Evolutionary conservation across 345 rosid genomes (phyloP), one percentile per base, ranked within the genome.

Genomic region (Rhodomyrtus tomentosa): DNA sequence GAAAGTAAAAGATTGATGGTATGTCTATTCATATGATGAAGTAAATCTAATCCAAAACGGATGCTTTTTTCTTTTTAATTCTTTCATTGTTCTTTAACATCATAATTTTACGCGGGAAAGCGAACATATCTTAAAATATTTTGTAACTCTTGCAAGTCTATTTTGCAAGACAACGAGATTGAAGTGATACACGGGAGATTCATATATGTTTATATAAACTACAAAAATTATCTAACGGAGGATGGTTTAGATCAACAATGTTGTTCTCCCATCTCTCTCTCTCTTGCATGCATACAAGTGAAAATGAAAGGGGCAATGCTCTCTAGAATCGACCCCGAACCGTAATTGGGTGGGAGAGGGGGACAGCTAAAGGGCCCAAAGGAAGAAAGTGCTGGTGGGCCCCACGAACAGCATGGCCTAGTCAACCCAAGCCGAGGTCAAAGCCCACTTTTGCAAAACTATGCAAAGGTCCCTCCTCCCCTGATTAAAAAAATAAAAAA

Each of bases 71-170:
- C n/a, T n/a, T n/a, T n/a, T n/a, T n/a, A n/a, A n/a, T n/a, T n/a
- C n/a, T 1, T 7, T 4, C 21, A 0, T 16, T 0, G 42, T 29
- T 32, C 5, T 62, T 9, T 14, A 6, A 27, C 1, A 10, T 1
- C 14, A 11, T 13, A 6, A 3, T 0, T 15, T 15, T 15, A 6
- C 1, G 4, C 3, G 22, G 5, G 16, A 59, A 59, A 29, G 2
- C 8, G 10, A 24, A 59, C 2, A 2, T 14, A 58, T 14, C 10
- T 58, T 3, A 13, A 58, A 58, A 27, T 18, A 58, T 58, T 58
- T 3, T 1, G 0, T 7, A 15, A 62, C 24, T 32, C 36, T 4
- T 0, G 24, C 25, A 3, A 62, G 21, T 24, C 7, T 62, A 15
- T 59, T 29, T 29, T 29, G 22, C 16, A 59, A 59, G 20, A 7